These are phyloP conservation scores for Ceratocystiopsis minuta DNA, from an alignment of 2,329 filamentous ascomycete genomes.

Conservation along the genomic window DNA sequence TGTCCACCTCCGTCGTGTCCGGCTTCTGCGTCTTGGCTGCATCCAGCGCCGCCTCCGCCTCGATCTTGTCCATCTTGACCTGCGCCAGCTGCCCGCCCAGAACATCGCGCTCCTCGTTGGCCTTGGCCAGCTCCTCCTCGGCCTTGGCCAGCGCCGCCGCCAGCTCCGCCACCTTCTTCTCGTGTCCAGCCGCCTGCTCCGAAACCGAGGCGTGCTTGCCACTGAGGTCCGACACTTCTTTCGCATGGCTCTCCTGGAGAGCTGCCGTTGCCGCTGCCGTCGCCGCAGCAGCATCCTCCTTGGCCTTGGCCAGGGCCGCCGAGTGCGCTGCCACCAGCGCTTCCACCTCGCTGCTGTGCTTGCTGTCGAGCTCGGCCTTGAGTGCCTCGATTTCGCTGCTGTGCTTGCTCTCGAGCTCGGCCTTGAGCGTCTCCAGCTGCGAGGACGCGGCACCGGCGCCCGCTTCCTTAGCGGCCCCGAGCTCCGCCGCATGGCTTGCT, in stretches of 20 bases:
- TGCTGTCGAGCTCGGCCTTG: constrained; percentile 23
- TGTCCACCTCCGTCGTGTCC: constrained; percentile 36
- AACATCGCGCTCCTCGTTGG: constrained; percentile 28
- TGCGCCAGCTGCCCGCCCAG: constrained; percentile 36
- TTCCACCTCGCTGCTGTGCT: constrained; percentile 23
- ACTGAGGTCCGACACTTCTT: constrained; percentile 23
- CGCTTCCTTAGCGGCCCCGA: constrained; percentile 12
- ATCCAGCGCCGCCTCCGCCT: constrained; percentile 42
- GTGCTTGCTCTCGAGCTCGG: constrained; percentile 19
- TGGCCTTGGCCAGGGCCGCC: constrained; percentile 26
- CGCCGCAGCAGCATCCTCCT: constrained; percentile 24
- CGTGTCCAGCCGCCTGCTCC: constrained; percentile 23
- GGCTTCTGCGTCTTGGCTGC: constrained; percentile 35
- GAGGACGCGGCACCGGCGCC: constrained; percentile 12
- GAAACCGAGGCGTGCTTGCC: constrained; percentile 17
- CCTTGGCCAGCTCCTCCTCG: constrained; percentile 25
- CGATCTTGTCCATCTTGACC: constrained; percentile 42
- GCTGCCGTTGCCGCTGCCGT: constrained; percentile 18
- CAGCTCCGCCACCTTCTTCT: constrained; percentile 18
- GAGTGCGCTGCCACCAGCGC: constrained; percentile 24
- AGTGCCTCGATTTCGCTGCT: too few relatives aligned
- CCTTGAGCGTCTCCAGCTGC: constrained; percentile 20
- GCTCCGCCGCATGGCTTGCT: constrained; percentile 16
- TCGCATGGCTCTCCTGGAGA: constrained; percentile 16
- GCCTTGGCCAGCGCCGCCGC: constrained; percentile 18